Evolutionary conservation across 1,284 basidiomycete species (phyloP).

Genomic region (Erythrobasidium hasegawianum): DNA sequence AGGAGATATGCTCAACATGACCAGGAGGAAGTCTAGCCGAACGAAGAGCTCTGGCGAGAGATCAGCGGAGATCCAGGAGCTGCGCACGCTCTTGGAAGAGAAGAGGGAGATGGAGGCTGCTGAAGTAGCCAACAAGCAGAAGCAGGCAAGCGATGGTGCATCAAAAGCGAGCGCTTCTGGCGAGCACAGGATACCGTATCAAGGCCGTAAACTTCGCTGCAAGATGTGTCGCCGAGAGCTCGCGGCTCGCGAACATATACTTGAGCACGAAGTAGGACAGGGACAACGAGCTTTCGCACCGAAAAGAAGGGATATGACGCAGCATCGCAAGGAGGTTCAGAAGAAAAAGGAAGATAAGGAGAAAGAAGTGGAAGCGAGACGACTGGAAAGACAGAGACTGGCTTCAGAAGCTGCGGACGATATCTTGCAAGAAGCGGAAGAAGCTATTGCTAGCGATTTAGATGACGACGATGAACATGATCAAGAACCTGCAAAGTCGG

Average conservation of each 20-base stretch:
- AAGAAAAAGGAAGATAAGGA: conserved; percentile 37
- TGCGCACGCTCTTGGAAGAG: conserved; percentile 12
- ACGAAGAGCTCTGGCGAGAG: conserved; percentile 39
- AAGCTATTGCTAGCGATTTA: not conserved
- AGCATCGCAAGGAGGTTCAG: conserved; percentile 41
- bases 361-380: conserved; percentile 26
- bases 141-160: conserved; percentile 35
- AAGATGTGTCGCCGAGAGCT: conserved; percentile 87
- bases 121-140: conserved; percentile 33
- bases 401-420: conserved; percentile 32
- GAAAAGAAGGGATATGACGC: conserved; percentile 44
- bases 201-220: conserved; percentile 63
- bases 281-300: conserved; percentile 47
- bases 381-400: conserved; percentile 20
- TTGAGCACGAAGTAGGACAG: conserved; percentile 70
- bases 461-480: conserved; percentile 6
- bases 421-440: conserved; percentile 22
- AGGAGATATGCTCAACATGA: conserved; percentile 7
- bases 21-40: conserved; percentile 27
- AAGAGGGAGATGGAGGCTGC: conserved; percentile 12
- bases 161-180: conserved; percentile 6
- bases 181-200: conserved; percentile 12
- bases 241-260: conserved; percentile 83
- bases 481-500: not conserved
- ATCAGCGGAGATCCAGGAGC: conserved; percentile 30